Conservation (phyloP, 139 green algal genomes). For the Picochlorum sp. region DNA sequence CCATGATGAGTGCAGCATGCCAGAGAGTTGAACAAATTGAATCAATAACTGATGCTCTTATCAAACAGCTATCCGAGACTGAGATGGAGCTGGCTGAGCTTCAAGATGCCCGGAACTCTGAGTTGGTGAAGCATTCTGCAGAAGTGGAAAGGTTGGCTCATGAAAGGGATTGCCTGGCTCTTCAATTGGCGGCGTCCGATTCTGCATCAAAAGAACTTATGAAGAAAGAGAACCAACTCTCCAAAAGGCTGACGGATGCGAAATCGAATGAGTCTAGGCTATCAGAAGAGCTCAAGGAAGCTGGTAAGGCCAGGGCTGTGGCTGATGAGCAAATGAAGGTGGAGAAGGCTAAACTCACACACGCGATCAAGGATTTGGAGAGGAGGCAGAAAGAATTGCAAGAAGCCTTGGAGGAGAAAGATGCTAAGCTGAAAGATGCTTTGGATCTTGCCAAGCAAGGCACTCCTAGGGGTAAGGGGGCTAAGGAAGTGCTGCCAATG, state of each 20-base stretch:
- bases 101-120: neutral
- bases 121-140: neutral
- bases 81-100: conserved; percentile 2
- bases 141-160: neutral
- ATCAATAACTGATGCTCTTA: conserved; percentile 4
- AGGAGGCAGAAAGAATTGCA: neutral
- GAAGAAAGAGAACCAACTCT: neutral
- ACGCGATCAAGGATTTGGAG: neutral
- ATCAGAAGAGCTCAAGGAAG: neutral
- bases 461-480: conserved; percentile 10
- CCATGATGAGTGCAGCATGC: conserved; percentile 12
- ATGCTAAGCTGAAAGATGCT: conserved; percentile 2
- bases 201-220: neutral
- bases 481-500: conserved; percentile 19
- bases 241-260: neutral
- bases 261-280: neutral
- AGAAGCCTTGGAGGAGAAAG: neutral
- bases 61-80: neutral
- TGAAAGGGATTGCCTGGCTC: neutral
- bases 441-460: conserved; percentile 6
- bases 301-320: neutral
- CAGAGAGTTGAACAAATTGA: conserved; percentile 20
- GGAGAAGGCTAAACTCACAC: neutral
- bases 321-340: neutral
- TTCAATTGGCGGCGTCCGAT: neutral